These are phyloP conservation scores for Pachysandra terminalis DNA, from an alignment of 164 flowering plant species.

Conservation along the genomic window DNA sequence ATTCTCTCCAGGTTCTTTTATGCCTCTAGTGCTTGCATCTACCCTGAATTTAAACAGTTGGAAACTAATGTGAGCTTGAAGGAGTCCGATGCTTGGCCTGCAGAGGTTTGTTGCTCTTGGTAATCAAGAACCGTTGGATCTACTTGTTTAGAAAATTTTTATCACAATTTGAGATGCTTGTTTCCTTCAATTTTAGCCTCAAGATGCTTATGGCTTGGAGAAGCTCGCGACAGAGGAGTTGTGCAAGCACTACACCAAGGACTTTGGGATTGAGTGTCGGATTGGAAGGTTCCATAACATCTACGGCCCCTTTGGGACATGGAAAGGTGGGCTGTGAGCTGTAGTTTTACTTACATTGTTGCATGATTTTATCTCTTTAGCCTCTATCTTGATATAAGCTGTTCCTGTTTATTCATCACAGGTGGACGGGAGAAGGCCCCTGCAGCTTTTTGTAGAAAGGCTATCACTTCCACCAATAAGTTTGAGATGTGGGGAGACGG, in stretches of 20 bases:
- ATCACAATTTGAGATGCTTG: not conserved
- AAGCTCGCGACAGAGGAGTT: constrained; percentile 96
- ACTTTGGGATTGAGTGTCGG: constrained; percentile 94
- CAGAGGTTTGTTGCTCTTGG: constrained; percentile 59
- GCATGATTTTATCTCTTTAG: not conserved
- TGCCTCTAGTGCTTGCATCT: constrained; percentile 98
- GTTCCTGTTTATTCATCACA: constrained; percentile 17
- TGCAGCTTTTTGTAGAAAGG: constrained; percentile 97
- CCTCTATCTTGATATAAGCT: constrained; percentile 1
- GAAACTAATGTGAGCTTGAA: constrained; percentile 99
- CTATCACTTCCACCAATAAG: constrained; percentile 72
- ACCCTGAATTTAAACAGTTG: constrained; percentile 97
- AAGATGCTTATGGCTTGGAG: constrained; percentile 99
- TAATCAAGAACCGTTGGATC: not conserved
- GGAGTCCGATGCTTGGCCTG: constrained; percentile 99
- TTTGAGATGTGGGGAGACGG: constrained; percentile 99
- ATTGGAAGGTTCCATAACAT: constrained; percentile 98
- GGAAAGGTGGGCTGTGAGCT: constrained; percentile 66
- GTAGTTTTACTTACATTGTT: not conserved
- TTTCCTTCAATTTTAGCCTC: constrained; percentile 57
- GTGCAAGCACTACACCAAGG: constrained; percentile 96
- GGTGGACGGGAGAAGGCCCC: constrained; percentile 99
- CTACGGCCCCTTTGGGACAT: constrained; percentile 96
- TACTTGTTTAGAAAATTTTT: not conserved
- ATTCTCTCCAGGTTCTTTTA: constrained; percentile 69